Conservation (phyloP, 495 filamentous ascomycete species). For the Clohesyomyces aquaticus region DNA sequence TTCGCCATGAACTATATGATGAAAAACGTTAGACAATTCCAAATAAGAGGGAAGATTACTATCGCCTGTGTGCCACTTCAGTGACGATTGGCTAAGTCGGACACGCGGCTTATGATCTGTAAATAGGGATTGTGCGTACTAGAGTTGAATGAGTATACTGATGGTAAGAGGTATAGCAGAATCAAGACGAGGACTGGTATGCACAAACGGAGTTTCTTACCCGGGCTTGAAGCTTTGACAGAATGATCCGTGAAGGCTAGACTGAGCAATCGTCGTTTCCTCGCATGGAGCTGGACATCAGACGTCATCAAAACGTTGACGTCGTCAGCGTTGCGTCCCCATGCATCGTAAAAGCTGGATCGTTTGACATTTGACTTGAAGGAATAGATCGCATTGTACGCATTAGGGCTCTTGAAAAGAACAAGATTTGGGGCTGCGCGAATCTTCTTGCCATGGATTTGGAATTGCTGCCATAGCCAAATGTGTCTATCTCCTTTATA, state of each 20-base stretch:
- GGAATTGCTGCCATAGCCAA: constrained; percentile 38
- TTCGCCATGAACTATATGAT: constrained; percentile 22
- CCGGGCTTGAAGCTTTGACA: constrained; percentile 20
- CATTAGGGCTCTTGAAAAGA: constrained; percentile 35
- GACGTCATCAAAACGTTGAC: constrained; percentile 35
- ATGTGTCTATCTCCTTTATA: constrained; percentile 35
- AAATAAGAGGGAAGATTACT: neutral
- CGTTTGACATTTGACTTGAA: constrained; percentile 45
- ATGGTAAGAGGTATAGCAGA: neutral
- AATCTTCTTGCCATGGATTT: constrained; percentile 39
- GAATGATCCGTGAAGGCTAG: constrained; percentile 43
- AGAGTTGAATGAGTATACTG: neutral
- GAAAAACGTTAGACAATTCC: neutral
- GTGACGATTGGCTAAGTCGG: too few relatives aligned
- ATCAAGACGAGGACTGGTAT: neutral
- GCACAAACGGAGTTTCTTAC: neutral
- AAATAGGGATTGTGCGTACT: neutral
- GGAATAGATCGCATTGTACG: constrained; percentile 41
- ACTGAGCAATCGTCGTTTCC: constrained; percentile 42
- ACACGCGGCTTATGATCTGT: neutral
- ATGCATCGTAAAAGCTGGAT: constrained; percentile 41
- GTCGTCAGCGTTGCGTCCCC: constrained; percentile 27
- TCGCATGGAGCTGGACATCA: constrained; percentile 40
- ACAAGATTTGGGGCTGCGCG: constrained; percentile 43
- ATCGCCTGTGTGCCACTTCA: neutral